Evolutionary conservation across 164 flowering plant genomes (phyloP), one percentile per base, ranked within the genome.

Genomic region (Nymphaea colorata): DNA sequence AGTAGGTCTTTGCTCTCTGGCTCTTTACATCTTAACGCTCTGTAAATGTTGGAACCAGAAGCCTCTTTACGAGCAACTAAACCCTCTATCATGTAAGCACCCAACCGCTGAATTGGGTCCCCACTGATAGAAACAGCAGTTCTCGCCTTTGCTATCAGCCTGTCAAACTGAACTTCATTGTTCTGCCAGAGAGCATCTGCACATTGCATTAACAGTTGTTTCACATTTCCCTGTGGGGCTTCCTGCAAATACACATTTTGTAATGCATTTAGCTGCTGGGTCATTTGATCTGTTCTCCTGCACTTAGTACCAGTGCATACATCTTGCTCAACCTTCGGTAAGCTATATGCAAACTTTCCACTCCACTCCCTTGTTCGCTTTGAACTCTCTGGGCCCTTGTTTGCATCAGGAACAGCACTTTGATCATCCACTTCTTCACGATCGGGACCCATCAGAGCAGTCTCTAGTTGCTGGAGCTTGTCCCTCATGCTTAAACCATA

Each of bases 391-490:
- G 78, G 72, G 55, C 66, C 67, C 18, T 47, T 72, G 64, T 73
- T 77, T 44, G 69, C 83, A 25, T 68, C 78, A 59, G 67, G 64
- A 66, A 74, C 77, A 66, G 80, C 65, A 63, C 75, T 45, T 3
- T 82, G 69, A 2, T 71, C 67, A 47, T 70, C 71, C 17, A 65
- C 80, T 69, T 77, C 82, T n/a, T 77, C 86, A 44, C 60, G 77
- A 67, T 87, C 89, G n/a, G 83, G 81, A 10, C 69, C 86, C 98
- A 93, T 87, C 5, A 90, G 79, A 73, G 78, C 82, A 57, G 79
- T 75, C 78, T 90, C 98, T 71, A 90, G 67, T 78, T 88, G 83
- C 68, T 59, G 84, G 68, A 90, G 76, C 8, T 79, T 73, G 44
- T 82, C 63, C 57, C 67, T 71, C 61, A 84, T 80, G 64, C 72